Evolutionary conservation across 202 grass and related monocot species (phyloP).

Genomic region (Schoenoplectus triqueter): DNA sequence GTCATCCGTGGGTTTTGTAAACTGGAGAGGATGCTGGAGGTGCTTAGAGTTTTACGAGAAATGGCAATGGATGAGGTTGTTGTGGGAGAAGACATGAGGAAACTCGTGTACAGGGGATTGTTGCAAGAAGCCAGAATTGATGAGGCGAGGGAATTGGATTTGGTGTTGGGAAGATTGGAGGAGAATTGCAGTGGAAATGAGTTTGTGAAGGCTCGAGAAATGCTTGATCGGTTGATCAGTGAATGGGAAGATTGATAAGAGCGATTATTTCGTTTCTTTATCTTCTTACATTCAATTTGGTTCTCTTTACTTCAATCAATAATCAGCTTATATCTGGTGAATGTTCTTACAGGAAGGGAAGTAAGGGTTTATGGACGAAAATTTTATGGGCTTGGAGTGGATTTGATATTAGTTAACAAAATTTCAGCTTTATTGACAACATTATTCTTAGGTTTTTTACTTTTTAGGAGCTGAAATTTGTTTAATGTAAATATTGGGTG

Average conservation of each 20-base stretch:
- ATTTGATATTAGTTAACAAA: too few species aligned
- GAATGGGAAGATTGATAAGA: slow-evolving; percentile 60
- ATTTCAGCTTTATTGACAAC: too few species aligned
- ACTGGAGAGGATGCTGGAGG: slow-evolving; percentile 47
- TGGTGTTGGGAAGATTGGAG: slow-evolving; percentile 39
- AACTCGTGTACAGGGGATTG: slow-evolving; percentile 50
- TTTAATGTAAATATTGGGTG: too few species aligned
- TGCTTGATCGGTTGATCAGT: slow-evolving; percentile 55
- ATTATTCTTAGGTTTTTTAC: too few species aligned
- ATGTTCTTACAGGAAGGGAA: background rate
- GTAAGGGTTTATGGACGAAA: background rate
- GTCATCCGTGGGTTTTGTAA: slow-evolving; percentile 61
- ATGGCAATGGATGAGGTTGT: slow-evolving; percentile 53
- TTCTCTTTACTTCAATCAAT: background rate
- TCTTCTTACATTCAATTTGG: background rate
- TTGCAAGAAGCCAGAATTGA: slow-evolving; percentile 68
- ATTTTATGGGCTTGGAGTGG: too few species aligned
- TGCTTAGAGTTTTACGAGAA: slow-evolving; percentile 53
- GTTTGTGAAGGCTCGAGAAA: slow-evolving; percentile 29
- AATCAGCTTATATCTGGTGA: background rate
- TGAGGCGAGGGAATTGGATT: slow-evolving; percentile 66
- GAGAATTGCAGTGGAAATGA: slow-evolving; percentile 27
- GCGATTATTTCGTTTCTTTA: background rate
- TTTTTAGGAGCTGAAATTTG: too few species aligned
- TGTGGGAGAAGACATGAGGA: slow-evolving; percentile 42